These are phyloP conservation scores for Boletus subparvulus DNA, from an alignment of 768 basidiomycete genomes.

Conservation along the genomic window DNA sequence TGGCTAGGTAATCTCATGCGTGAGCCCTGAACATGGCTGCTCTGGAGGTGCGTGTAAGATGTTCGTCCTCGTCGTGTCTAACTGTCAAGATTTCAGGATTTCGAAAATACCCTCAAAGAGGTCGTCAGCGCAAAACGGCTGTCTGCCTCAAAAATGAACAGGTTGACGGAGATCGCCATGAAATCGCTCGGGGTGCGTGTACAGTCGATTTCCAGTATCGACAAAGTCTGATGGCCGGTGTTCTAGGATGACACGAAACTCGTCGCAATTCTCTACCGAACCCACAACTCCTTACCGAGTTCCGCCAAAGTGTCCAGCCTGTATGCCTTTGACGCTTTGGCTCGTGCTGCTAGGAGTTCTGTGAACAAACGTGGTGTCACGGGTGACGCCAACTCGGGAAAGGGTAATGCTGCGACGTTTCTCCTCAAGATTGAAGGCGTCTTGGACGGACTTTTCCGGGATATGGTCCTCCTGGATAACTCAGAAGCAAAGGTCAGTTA, in stretches of 20 bases:
- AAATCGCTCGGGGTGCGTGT: conserved; percentile 71
- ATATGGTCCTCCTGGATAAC: conserved; percentile 67
- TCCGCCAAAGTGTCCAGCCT: conserved; percentile 80
- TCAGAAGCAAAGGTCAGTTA: conserved; percentile 84
- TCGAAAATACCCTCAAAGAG: conserved; percentile 78
- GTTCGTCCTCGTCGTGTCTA: background rate
- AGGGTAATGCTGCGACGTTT: conserved; percentile 80
- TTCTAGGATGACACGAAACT: conserved; percentile 80
- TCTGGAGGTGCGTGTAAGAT: conserved; percentile 37
- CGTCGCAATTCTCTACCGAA: conserved; percentile 85
- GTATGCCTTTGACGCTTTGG: conserved; percentile 91
- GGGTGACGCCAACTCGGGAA: conserved; percentile 52
- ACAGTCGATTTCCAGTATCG: background rate
- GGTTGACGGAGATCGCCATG: conserved; percentile 73
- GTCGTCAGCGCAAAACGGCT: conserved; percentile 81
- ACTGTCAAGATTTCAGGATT: conserved; percentile 52
- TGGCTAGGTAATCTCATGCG: conserved; percentile 20
- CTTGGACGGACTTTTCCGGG: conserved; percentile 84
- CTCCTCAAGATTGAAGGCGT: conserved; percentile 88
- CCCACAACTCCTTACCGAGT: conserved; percentile 74
- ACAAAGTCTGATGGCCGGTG: background rate
- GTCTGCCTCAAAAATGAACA: conserved; percentile 82
- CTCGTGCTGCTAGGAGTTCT: conserved; percentile 74
- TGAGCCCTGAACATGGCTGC: conserved; percentile 37
- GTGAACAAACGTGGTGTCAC: conserved; percentile 63